phyloP scores from a whole-genome alignment of 2,329 filamentous ascomycete species.

The Penicillium occitanis region DNA sequence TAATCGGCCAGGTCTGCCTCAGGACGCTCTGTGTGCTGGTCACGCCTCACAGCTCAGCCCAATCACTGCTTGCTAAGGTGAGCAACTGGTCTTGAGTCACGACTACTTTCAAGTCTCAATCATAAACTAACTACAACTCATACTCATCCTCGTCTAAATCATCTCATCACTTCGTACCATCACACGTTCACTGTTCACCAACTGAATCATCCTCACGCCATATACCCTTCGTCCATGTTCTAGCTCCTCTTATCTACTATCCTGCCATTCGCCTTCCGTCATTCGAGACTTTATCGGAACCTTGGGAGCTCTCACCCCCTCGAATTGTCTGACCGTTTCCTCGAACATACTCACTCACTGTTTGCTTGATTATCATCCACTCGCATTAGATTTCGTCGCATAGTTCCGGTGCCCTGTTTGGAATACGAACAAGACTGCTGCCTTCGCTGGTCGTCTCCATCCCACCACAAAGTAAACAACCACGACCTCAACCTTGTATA shows the following conservation, averaged over 20 bases:
- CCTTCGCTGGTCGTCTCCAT: background rate
- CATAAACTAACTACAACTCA: background rate
- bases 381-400: constrained; percentile 9
- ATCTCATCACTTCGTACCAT: constrained; percentile 6
- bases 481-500: constrained; percentile 11
- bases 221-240: constrained; percentile 9
- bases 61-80: background rate
- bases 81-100: constrained; percentile 1
- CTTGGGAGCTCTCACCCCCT: constrained; percentile 16
- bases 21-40: constrained; percentile 11
- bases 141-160: background rate
- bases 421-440: background rate
- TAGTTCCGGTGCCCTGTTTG: background rate
- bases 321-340: background rate
- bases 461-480: background rate
- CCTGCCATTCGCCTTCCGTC: constrained; percentile 16
- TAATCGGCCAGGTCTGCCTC: constrained; percentile 6
- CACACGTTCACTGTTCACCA: background rate
- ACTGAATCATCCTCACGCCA: constrained; percentile 9
- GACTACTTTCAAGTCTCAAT: background rate
- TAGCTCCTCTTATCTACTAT: constrained; percentile 17
- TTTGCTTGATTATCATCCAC: background rate
- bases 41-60: constrained; percentile 13
- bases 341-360: background rate
- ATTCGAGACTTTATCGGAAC: constrained; percentile 19